Conservation (phyloP, 805 yeast genomes). For the Pichia cabralensis region DNA sequence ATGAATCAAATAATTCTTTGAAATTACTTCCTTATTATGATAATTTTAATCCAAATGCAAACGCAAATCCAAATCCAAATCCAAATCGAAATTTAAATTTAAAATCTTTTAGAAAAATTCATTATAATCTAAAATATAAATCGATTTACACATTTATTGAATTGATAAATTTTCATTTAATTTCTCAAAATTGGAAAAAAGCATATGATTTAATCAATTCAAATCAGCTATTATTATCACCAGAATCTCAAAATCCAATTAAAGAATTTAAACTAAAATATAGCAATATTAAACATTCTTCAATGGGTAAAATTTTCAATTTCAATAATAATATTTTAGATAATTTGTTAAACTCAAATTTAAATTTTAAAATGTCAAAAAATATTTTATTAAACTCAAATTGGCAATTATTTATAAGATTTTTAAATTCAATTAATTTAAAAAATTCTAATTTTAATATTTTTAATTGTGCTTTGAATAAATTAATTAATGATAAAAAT, state of each 20-base stretch:
- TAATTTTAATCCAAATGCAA: too few species aligned
- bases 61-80: too few species aligned
- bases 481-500: not conserved
- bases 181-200: slow-evolving; percentile 6
- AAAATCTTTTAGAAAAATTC: slow-evolving; percentile 11
- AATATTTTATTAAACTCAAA: slow-evolving; percentile 1
- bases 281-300: too few species aligned
- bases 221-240: too few species aligned
- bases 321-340: slow-evolving; percentile 1
- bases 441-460: not conserved
- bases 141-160: slow-evolving; percentile 17
- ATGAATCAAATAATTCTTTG: too few species aligned
- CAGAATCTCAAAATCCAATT: too few species aligned
- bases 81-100: slow-evolving; percentile 5
- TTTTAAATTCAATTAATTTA: slow-evolving; percentile 4
- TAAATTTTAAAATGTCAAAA: not conserved
- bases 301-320: not conserved
- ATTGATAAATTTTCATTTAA: slow-evolving; percentile 13
- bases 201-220: slow-evolving; percentile 6
- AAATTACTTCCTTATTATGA: too few species aligned
- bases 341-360: not conserved
- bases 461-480: slow-evolving; percentile 1
- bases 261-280: not conserved
- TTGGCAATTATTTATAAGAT: slow-evolving; percentile 8
- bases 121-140: slow-evolving; percentile 1